Base-by-base conservation (phyloP, 169 alveolate genomes). In the Plasmodium relictum region DNA sequence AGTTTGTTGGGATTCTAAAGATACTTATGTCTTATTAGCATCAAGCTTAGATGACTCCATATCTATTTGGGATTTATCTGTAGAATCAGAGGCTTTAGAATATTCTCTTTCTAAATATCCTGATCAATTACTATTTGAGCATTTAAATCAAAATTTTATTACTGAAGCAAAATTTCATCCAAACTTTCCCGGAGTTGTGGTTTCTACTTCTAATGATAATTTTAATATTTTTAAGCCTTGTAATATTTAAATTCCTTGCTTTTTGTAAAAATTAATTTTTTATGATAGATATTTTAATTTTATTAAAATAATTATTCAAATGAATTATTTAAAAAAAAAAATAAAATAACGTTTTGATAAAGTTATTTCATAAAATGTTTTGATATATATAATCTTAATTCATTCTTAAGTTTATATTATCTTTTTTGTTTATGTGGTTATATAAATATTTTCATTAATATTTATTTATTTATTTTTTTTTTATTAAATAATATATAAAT, bases 51-150 rank as follows among this genome's bases (percentile, higher is more conserved):
- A 94, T 56, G 92, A 92, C 78, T 92, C 95, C 5, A 80, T 92
- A 14, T 88, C 95, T n/a, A 73, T 94, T 12, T 94, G 96, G 96
- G 96, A 94, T 71, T 74, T 92, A 41, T 94, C 96, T 2, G 94
- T 94, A 5, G 96, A 94, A 63, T 48, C 90, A n/a, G 94, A 93
- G 48, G 37, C 88, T 3, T 50, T 73, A 52, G 92, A 74, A 44
- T 16, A 58, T 20, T 24, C 72, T 16, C 22, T 39, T 50, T 12
- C 78, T 3, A 20, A 73, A 22, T 63, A 91, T 10, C 96, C 96
- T 6, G 95, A 94, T 44, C 96, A 94, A 69, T 70, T 94, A 37
- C 61, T 94, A 63, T 94, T 94, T 73, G 92, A 92, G 18, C 96
- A 94, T 63, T 76, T 73, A 92, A 95, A 94, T n/a, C 96, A 94